Conservation (phyloP, 371 early-diverging fungal genomes). For the Zancudomyces culisetae region DNA sequence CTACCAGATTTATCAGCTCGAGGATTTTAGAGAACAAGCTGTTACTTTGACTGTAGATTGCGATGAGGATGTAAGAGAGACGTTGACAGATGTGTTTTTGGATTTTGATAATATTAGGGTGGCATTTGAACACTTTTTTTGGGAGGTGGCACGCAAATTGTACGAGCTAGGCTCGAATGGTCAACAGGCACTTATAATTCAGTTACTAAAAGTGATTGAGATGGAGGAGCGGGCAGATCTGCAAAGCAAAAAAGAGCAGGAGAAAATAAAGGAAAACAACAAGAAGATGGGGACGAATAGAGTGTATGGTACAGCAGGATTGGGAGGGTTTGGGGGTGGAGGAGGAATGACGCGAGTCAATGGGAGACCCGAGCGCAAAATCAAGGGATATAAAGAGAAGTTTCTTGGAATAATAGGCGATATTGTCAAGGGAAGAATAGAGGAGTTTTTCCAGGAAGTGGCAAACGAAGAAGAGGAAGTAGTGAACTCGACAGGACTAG, state of each 20-base stretch:
- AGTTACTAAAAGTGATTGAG: constrained; percentile 79
- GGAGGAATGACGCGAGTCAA: constrained; percentile 16
- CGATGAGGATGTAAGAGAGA: constrained; percentile 57
- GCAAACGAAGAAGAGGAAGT: constrained; percentile 22
- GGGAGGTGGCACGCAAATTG: constrained; percentile 55
- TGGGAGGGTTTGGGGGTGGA: background rate
- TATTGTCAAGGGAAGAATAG: constrained; percentile 12
- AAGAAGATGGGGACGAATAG: constrained; percentile 34
- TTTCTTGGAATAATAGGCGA: constrained; percentile 13
- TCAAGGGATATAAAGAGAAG: constrained; percentile 17
- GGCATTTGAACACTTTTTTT: constrained; percentile 68
- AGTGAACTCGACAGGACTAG: constrained; percentile 48
- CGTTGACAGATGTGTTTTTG: constrained; percentile 61
- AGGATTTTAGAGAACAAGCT: constrained; percentile 65
- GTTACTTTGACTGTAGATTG: constrained; percentile 52
- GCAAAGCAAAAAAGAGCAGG: constrained; percentile 11
- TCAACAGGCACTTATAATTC: constrained; percentile 50
- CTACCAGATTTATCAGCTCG: constrained; percentile 67
- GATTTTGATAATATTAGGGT: constrained; percentile 54
- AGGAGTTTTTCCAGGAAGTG: constrained; percentile 16
- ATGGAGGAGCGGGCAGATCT: constrained; percentile 43
- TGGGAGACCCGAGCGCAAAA: constrained; percentile 8
- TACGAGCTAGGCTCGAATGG: constrained; percentile 51
- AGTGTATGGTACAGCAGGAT: background rate
- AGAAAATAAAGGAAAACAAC: constrained; percentile 54